Base-by-base conservation (phyloP, 805 yeast species). In the Hanseniaspora valbyensis region DNA sequence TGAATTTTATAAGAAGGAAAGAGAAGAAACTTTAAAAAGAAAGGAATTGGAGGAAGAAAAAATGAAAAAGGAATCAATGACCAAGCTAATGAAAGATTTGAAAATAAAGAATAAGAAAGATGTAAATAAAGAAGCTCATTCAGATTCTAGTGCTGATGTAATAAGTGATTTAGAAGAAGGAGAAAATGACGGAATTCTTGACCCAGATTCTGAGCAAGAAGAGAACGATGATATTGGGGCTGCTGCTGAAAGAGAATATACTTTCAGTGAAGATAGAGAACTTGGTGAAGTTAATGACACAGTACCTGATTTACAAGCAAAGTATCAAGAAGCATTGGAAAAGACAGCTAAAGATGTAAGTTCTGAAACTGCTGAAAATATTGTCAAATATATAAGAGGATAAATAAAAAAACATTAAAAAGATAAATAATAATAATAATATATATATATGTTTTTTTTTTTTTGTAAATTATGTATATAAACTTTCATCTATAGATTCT, bases 21-120 rank as follows among this genome's bases (percentile, higher is more conserved):
- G 96, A 61, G 96, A 90, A 53, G 71, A 83, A 59, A 78, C 90
- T 14, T 61, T 83, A 46, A 76, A 82, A 63, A 78, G 83, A 56
- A 84, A 87, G 60, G 84, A 83, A 57, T 81, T 80, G 53, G 80
- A 79, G 50, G 95, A 84, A 59, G 78, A 79, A 62, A 68, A 71
- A 59, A 72, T 81, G 58, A 86, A 87, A 64, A 81, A 85, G 32
- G 74, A 78, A 56, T 80, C 83, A 25, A 69, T 92, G 58, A 71
- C 75, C 42, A 74, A 79, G 55, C 69, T 92, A 57, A 84, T 92
- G 86, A 81, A 81, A 54, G 99, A 92, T 64, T 70, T 92, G 59
- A 95, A 95, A 14, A 67, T 88, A 40, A 68, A 72, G 41, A 76
- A 68, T 34, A 58, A 57, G 30, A 51, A 57, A 38, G 55, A 62